Evolutionary conservation across 1,139 yeast genomes (phyloP).

Genomic region (Sugiyamaella xylanicola): DNA sequence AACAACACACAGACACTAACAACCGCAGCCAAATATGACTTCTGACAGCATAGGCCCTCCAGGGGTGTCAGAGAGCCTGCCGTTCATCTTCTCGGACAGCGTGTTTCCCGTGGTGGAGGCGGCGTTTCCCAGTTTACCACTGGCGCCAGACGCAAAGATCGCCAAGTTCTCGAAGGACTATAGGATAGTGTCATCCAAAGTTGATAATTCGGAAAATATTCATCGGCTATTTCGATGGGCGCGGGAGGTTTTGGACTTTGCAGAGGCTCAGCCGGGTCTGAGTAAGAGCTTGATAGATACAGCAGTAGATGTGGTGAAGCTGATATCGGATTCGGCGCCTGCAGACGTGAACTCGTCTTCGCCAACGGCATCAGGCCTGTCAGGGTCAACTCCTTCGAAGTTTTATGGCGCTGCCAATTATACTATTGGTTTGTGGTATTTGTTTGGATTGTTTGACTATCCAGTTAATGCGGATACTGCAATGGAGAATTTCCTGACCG

Average conservation of each 20-base stretch:
- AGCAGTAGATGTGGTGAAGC: constrained; percentile 35
- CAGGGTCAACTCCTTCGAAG: constrained; percentile 26
- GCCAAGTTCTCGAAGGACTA: constrained; percentile 33
- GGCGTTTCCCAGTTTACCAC: constrained; percentile 38
- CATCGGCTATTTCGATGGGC: constrained; percentile 40
- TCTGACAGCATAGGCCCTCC: background rate
- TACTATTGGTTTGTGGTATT: constrained; percentile 38
- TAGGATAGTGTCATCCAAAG: constrained; percentile 5
- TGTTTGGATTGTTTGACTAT: constrained; percentile 37
- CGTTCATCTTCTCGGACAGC: constrained; percentile 39
- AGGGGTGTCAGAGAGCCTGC: background rate
- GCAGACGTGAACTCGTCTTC: constrained; percentile 19
- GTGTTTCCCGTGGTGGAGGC: constrained; percentile 38
- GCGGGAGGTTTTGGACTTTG: constrained; percentile 39
- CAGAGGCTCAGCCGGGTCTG: constrained; percentile 38
- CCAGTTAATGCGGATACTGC: constrained; percentile 31
- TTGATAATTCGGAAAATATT: constrained; percentile 18
- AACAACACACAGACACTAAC: background rate
- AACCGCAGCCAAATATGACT: background rate
- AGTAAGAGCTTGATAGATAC: constrained; percentile 31
- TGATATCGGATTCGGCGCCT: constrained; percentile 29
- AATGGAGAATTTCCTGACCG: constrained; percentile 35
- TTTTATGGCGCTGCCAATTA: constrained; percentile 39
- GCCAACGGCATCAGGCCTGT: constrained; percentile 19
- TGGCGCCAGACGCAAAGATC: constrained; percentile 36